Base-by-base conservation (phyloP, 2,329 filamentous ascomycete species). In the Exserohilum rostratum region DNA sequence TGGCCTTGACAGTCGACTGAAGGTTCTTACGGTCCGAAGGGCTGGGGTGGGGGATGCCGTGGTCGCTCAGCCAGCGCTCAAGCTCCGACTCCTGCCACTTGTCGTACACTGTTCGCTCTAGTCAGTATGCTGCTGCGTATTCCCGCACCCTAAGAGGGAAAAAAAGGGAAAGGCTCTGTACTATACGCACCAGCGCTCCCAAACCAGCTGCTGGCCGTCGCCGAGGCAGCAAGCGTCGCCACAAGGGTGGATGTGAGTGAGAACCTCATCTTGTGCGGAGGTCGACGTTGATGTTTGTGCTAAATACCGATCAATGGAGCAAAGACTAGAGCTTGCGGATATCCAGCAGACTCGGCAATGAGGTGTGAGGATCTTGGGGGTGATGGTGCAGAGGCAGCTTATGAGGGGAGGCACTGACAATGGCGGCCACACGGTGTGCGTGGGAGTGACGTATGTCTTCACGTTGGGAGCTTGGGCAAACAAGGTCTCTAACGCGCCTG, bases 71-170 rank as follows among this genome's bases (percentile, higher is more conserved):
- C 95, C 95, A 99, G 70, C 93, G 87, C 80, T 99, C 93, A 27
- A 99, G 86, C 83, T 99, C 95, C 18, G 91, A 96, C 82, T 98
- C 89, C 70, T 98, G 93, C 95, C 95, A 99, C 76, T 95, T 97
- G 80, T 98, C 97, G 83, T 98, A 98, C 13, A 89, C 93, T 96
- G 71, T 44, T 64, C 55, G 55, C 59, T 44, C 45, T 18, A 60
- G 56, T 71, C 61, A 71, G 65, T 56, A 51, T 47, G 38, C 49
- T 59, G 53, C 49, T 48, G 37, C 25, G 30, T 45, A 7, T 2
- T n/a, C n/a, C n/a, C n/a, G n/a, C n/a, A n/a, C n/a, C n/a, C n/a
- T n/a, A n/a, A 29, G 35, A 22, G 25, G 22, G 17, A 31, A n/a
- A 7, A 15, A 45, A 34, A 7, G 17, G 17, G 53, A 61, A 31